A percentile compares a stretch with the other conserved stretches of the same genome.
These are phyloP conservation scores for Exophiala sp. DNA, from an alignment of 2,329 filamentous ascomycete species.

Conservation along the genomic window DNA sequence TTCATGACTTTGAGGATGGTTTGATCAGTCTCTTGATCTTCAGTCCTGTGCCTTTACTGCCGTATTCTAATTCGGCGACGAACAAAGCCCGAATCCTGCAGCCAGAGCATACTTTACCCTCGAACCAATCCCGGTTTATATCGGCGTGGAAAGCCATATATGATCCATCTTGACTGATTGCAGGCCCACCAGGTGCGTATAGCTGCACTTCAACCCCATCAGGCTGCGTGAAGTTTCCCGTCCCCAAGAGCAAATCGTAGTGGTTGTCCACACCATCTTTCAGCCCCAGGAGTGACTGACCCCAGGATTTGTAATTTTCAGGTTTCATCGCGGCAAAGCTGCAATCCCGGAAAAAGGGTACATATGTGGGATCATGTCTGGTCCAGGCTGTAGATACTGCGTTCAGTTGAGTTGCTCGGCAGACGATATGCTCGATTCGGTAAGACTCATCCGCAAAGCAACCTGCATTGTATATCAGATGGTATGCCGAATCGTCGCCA, in stretches of 20 bases:
- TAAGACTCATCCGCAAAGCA: slow-evolving; percentile 14
- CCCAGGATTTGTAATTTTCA: slow-evolving; percentile 4
- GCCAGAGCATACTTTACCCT: not conserved
- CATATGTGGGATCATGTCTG: no score
- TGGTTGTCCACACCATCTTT: not conserved
- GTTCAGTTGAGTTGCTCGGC: slow-evolving; percentile 5
- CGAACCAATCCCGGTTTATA: slow-evolving; percentile 7
- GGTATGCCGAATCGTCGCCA: slow-evolving; percentile 2
- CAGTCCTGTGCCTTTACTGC: not conserved
- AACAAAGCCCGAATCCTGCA: slow-evolving; percentile 1
- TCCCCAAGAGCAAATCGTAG: not conserved
- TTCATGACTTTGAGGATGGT: not conserved
- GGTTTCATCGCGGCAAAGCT: not conserved
- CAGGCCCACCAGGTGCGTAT: slow-evolving; percentile 11
- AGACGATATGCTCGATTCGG: slow-evolving; percentile 10
- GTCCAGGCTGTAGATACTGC: slow-evolving; percentile 4
- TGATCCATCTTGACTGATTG: slow-evolving; percentile 4
- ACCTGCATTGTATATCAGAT: slow-evolving; percentile 14
- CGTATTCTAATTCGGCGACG: slow-evolving; percentile 7
- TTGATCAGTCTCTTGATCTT: slow-evolving; percentile 4
- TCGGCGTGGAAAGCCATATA: slow-evolving; percentile 17
- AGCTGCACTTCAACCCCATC: slow-evolving; percentile 1
- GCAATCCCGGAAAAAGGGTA: not conserved
- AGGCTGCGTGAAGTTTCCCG: slow-evolving; percentile 7
- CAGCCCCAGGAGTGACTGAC: slow-evolving; percentile 1